Conservation (phyloP, 2,329 filamentous ascomycete species). For the Metarhizium sp. region DNA sequence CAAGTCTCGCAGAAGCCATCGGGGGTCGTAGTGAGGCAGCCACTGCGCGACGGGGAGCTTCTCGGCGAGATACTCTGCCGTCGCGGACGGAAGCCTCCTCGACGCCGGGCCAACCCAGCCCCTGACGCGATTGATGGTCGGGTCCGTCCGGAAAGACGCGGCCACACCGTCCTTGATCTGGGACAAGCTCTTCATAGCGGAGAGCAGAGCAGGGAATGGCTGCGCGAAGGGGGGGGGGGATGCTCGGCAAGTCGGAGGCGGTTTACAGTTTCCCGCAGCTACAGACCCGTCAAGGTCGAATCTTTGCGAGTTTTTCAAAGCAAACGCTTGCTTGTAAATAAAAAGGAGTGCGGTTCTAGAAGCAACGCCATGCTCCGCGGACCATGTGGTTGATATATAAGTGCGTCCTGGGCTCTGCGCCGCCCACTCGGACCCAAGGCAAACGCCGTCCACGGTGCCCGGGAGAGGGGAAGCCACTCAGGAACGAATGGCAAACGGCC, state of each 20-base stretch:
- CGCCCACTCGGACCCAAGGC: neutral
- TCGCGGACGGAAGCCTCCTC: slow-evolving; percentile 37
- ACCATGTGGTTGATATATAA: neutral
- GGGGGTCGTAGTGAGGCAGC: slow-evolving; percentile 50
- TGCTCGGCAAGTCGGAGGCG: too few species aligned
- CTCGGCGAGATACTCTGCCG: slow-evolving; percentile 45
- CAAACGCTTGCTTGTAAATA: too few species aligned
- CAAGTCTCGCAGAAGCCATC: slow-evolving; percentile 53
- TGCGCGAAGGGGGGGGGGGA: too few species aligned
- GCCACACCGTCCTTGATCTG: slow-evolving; percentile 11
- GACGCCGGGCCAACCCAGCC: slow-evolving; percentile 14
- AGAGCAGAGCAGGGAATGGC: neutral
- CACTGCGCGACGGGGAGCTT: slow-evolving; percentile 55
- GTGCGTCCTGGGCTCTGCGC: neutral
- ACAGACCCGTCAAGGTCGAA: neutral
- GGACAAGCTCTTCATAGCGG: slow-evolving; percentile 11
- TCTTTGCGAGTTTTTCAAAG: too few species aligned
- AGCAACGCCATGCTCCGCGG: neutral
- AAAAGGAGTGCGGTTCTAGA: neutral
- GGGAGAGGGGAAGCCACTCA: neutral
- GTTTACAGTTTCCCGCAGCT: neutral
- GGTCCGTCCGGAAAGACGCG: slow-evolving; percentile 15
- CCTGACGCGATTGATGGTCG: slow-evolving; percentile 16
- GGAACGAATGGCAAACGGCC: too few species aligned
- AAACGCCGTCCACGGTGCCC: neutral